These are phyloP conservation scores for Lipomyces oligophaga DNA, from an alignment of 805 yeast genomes.

Conservation along the genomic window DNA sequence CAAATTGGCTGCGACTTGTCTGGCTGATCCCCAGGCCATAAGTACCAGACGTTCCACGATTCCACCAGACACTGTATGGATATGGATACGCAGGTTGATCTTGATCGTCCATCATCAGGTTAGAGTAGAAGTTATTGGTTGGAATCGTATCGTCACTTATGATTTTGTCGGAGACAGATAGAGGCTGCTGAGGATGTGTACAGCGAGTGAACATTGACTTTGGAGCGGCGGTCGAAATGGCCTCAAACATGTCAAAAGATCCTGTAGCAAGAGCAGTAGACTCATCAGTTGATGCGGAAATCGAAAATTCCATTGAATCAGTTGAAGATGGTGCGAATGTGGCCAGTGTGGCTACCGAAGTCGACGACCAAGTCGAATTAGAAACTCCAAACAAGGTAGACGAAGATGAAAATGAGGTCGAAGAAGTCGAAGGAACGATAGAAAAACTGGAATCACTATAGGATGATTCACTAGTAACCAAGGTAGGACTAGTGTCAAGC, in stretches of 20 bases:
- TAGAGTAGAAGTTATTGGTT: conserved; percentile 75
- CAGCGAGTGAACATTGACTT: conserved; percentile 8
- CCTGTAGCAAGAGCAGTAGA: not conserved
- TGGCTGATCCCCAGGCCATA: conserved; percentile 54
- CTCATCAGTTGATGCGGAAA: not conserved
- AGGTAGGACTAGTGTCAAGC: conserved; percentile 2
- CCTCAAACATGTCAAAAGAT: conserved; percentile 15
- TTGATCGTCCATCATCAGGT: conserved; percentile 56
- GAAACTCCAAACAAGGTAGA: not conserved
- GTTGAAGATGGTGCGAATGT: not conserved
- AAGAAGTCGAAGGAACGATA: not conserved
- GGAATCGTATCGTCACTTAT: conserved; percentile 47
- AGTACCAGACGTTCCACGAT: conserved; percentile 47
- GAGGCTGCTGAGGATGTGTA: conserved; percentile 23
- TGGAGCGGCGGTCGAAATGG: conserved; percentile 22
- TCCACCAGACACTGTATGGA: conserved; percentile 65
- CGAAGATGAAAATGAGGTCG: not conserved
- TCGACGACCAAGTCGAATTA: not conserved
- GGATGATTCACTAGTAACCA: not conserved
- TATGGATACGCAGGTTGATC: conserved; percentile 55
- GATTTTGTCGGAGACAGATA: conserved; percentile 3
- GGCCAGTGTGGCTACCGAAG: not conserved
- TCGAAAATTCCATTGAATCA: no score
- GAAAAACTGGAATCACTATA: no score
- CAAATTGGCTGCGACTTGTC: conserved; percentile 44